phyloP scores from a whole-genome alignment of 805 yeast genomes.

The Clavispora carvajalis region DNA sequence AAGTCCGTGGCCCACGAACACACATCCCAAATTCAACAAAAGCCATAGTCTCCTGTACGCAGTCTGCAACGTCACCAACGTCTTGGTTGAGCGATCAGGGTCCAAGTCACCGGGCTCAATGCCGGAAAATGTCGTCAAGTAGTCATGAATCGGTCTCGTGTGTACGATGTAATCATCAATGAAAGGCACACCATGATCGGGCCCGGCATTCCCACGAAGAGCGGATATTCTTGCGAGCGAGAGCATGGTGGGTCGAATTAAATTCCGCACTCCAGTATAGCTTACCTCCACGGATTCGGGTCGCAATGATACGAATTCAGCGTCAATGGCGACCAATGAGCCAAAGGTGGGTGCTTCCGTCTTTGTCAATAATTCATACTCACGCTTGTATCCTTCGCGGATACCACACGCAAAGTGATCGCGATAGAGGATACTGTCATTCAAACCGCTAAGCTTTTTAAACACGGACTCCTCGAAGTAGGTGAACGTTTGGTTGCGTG shows the following conservation, averaged over 20 bases:
- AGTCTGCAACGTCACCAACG: constrained; percentile 73
- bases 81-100: constrained; percentile 55
- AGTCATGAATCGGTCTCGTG: constrained; percentile 67
- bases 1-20: constrained; percentile 93
- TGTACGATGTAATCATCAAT: constrained; percentile 90
- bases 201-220: constrained; percentile 64
- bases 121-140: constrained; percentile 89
- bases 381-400: constrained; percentile 51
- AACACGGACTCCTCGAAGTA: constrained; percentile 26
- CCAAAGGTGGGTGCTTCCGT: constrained; percentile 74
- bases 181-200: constrained; percentile 66
- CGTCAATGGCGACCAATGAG: constrained; percentile 85
- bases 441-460: constrained; percentile 26
- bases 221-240: constrained; percentile 89
- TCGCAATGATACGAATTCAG: constrained; percentile 84
- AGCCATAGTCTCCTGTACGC: constrained; percentile 91
- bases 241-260: constrained; percentile 69
- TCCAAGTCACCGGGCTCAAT: constrained; percentile 88
- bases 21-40: constrained; percentile 78
- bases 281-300: constrained; percentile 77
- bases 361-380: constrained; percentile 61
- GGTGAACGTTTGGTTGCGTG: constrained; percentile 38
- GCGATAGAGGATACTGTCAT: constrained; percentile 62
- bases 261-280: constrained; percentile 61
- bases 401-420: constrained; percentile 71